phyloP scores from a whole-genome alignment of 2,329 filamentous ascomycete species.

The Xylaria sp. region DNA sequence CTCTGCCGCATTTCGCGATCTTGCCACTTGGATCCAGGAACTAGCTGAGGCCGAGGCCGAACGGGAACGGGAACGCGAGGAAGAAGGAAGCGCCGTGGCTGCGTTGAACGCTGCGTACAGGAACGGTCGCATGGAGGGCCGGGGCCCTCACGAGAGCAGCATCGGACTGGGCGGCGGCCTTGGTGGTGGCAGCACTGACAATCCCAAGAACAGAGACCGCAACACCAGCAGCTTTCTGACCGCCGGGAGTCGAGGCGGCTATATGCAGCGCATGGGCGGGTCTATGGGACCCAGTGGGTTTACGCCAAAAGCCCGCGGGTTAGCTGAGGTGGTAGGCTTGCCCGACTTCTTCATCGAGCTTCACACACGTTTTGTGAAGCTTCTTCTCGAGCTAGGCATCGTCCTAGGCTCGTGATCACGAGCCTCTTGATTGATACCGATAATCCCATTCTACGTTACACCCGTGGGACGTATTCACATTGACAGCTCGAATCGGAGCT shows the following conservation, averaged over 20 bases:
- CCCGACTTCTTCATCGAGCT: slow-evolving; percentile 73
- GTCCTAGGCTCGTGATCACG: slow-evolving; percentile 55
- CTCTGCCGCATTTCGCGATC: slow-evolving; percentile 65
- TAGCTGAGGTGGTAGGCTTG: slow-evolving; percentile 69
- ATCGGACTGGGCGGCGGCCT: slow-evolving; percentile 38
- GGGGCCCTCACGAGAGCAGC: slow-evolving; percentile 39
- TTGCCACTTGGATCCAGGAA: slow-evolving; percentile 69
- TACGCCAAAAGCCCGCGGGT: slow-evolving; percentile 62
- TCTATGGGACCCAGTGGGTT: slow-evolving; percentile 60
- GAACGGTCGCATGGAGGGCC: slow-evolving; percentile 47
- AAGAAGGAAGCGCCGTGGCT: slow-evolving; percentile 46
- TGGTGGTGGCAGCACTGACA: slow-evolving; percentile 36
- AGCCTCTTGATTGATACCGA: background rate
- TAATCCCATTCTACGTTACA: background rate
- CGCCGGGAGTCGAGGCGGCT: slow-evolving; percentile 56
- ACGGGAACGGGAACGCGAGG: slow-evolving; percentile 53
- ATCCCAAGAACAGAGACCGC: slow-evolving; percentile 41
- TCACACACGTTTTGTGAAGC: slow-evolving; percentile 66
- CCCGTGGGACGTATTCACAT: background rate
- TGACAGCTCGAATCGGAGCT: background rate
- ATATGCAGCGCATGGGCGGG: slow-evolving; percentile 63
- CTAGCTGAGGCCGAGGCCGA: slow-evolving; percentile 69
- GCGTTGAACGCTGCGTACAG: slow-evolving; percentile 51
- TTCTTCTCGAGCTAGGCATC: slow-evolving; percentile 65
- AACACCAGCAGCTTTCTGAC: slow-evolving; percentile 62